Evolutionary conservation across 192 early-diverging fungal species (phyloP), one percentile per base, ranked within the genome.

Genomic region (Backusella macrospora): DNA sequence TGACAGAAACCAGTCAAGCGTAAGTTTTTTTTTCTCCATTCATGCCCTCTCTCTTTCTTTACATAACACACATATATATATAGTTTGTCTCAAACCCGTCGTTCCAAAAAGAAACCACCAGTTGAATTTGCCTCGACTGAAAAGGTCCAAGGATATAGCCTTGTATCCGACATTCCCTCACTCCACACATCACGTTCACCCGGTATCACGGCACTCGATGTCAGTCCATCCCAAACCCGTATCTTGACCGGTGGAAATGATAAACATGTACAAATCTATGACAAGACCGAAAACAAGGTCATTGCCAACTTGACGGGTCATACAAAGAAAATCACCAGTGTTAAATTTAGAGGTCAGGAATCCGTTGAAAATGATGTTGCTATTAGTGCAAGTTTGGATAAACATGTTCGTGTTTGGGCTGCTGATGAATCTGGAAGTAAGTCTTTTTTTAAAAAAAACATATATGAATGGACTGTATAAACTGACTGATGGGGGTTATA

Each of bases 51-150:
- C n/a, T n/a, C n/a, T n/a, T n/a, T n/a, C n/a, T n/a, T n/a, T n/a
- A n/a, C n/a, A n/a, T n/a, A n/a, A 29, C n/a, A 26, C 43, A 8
- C 39, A 15, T 42, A 21, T 14, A 12, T 29, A 55, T 70, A 78
- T 76, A 87, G 87, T n/a, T 79, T 96, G 48, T 88, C 70, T 62
- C 63, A 65, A 52, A 64, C 40, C 34, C 91, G 95, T 43, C 85
- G 90, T 62, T 43, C 38, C 42, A 96, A 97, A 88, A 90, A 96
- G 79, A 97, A 96, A 82, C 81, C 89, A 45, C 91, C 95, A 40
- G 83, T 86, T n/a, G 87, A 86, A 12, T 85, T 91, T 23, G 87
- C 93, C 1, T 81, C 90, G 4, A 74, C 78, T 0, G 95, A 96
- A 21, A 81, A 89, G 34, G 79, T 97, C 68, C 83, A 86, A 62